Evolutionary conservation across 495 filamentous ascomycete genomes (phyloP), one percentile per base, ranked within the genome.

Genomic region (Aspergillus nidulans): DNA sequence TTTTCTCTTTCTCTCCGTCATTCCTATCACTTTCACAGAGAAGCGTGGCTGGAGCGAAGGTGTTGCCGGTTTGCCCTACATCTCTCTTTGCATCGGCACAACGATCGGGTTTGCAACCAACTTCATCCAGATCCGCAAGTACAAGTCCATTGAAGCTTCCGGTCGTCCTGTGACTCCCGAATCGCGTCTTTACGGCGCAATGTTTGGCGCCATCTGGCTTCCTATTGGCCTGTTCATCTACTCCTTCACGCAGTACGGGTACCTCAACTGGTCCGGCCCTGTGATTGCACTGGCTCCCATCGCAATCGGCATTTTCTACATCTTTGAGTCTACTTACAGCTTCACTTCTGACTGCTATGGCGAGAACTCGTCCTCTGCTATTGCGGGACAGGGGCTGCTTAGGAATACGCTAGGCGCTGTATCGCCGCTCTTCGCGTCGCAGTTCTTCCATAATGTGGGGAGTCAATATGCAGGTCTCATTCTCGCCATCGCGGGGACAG

Each of bases 171-270:
- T 66, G 77, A 13, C 68, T 62, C 57, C 63, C 60, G 53, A 82
- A 77, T 63, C 70, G 80, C 72, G 77, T 77, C 65, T 86, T 77
- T 68, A 78, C 75, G 52, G 87, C 79, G 42, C 86, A 77, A 12
- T 83, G 79, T 57, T 83, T 85, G 72, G 70, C 75, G 32, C 81
- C 25, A 86, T 88, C 76, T 90, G 85, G 85, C 80, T 80, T 56
- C 86, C 86, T 1, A 70, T 87, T 49, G 86, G 86, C 26, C 72
- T 90, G 1, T 90, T 91, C 73, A 87, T 91, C 65, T 91, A 91
- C 73, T 86, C 83, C 43, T 90, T 88, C 86, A 81, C 85, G 1
- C 87, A 84, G 6, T 90, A 85, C 67, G 69, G 75, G 12, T 58
- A 64, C 3, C 71, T 90, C 0, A 71, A 50, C 56, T 90, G 86